These are phyloP conservation scores for Rhodomyrtus tomentosa DNA, from an alignment of 345 rosid genomes.

Conservation along the genomic window DNA sequence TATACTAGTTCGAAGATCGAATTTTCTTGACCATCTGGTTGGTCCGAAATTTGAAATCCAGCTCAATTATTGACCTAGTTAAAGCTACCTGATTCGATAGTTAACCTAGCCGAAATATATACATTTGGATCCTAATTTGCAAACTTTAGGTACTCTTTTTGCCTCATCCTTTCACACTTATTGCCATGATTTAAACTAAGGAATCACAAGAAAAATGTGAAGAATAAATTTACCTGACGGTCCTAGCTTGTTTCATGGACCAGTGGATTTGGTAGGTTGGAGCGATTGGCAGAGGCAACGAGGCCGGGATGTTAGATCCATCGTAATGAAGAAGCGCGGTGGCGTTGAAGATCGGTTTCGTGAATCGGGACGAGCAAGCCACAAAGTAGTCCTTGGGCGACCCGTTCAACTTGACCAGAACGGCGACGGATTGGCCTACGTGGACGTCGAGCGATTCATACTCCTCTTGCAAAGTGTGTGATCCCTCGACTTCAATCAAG, in stretches of 20 bases:
- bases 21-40: background rate
- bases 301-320: slow-evolving; percentile 37
- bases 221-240: slow-evolving; percentile 29
- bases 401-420: slow-evolving; percentile 55
- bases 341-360: slow-evolving; percentile 24
- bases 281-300: slow-evolving; percentile 52
- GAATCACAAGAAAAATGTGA: background rate
- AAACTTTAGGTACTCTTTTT: background rate
- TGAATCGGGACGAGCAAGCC: slow-evolving; percentile 63
- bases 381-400: slow-evolving; percentile 64
- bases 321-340: slow-evolving; percentile 56
- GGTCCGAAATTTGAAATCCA: background rate
- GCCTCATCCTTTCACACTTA: background rate
- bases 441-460: slow-evolving; percentile 83
- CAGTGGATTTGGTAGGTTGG: slow-evolving; percentile 41
- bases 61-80: background rate
- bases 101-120: background rate
- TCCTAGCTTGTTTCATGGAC: slow-evolving; percentile 90
- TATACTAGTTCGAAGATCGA: background rate
- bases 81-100: background rate
- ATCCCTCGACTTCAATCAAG: slow-evolving; percentile 87
- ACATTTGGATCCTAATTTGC: background rate
- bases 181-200: background rate
- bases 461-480: slow-evolving; percentile 56
- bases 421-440: slow-evolving; percentile 71